Conservation (phyloP, 345 rosid genomes). For the Acer yangbiense region DNA sequence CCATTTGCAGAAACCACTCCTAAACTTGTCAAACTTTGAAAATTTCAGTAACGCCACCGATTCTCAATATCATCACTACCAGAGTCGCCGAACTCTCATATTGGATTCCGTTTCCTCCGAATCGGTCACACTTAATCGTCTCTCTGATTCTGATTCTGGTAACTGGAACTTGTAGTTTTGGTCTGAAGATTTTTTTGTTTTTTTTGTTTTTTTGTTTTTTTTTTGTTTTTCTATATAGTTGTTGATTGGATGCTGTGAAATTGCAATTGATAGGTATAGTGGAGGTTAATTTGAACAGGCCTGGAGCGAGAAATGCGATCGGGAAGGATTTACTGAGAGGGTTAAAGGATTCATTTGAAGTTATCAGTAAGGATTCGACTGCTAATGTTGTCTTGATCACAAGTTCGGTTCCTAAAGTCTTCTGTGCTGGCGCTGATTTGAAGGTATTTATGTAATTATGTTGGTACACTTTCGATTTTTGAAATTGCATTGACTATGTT, state of each 20-base stretch:
- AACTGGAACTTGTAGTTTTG: neutral
- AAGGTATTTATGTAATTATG: conserved; percentile 45
- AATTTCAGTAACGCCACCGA: neutral
- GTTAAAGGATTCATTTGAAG: conserved; percentile 58
- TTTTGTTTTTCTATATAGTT: neutral
- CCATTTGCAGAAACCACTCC: neutral
- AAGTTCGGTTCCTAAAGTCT: conserved; percentile 76
- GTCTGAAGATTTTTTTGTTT: neutral
- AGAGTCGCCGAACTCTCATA: conserved; percentile 58
- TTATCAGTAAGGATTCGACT: conserved; percentile 50
- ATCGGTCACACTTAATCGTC: conserved; percentile 61
- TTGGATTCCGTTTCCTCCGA: conserved; percentile 63
- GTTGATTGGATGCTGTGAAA: conserved; percentile 10
- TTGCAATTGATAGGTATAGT: conserved; percentile 56
- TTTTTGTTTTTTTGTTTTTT: neutral
- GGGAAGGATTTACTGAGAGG: conserved; percentile 77
- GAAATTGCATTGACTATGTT: neutral
- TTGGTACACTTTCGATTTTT: neutral
- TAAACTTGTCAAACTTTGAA: neutral
- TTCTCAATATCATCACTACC: conserved; percentile 34
- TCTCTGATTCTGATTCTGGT: conserved; percentile 73
- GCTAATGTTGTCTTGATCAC: conserved; percentile 69
- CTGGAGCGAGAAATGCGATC: conserved; percentile 69
- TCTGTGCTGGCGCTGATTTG: conserved; percentile 96
- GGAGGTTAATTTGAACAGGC: conserved; percentile 76